Percentiles rank a stretch among this genome's conserved stretches.
Evolutionary conservation across 78 protist species (phyloP).

Genomic region (Speleostelium caveatum): DNA sequence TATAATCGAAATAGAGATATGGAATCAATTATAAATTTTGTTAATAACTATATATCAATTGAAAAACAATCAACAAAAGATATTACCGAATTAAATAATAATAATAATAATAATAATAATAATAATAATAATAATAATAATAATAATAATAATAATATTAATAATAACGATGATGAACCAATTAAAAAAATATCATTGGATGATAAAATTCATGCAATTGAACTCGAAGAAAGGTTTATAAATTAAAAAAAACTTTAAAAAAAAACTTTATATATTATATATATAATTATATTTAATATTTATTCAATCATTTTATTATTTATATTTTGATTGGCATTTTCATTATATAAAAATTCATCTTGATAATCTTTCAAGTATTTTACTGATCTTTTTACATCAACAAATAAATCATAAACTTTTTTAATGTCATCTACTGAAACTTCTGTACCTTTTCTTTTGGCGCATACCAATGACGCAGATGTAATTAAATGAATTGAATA

Average conservation of each 20-base stretch:
- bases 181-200: not conserved
- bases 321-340: not conserved
- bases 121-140: slow-evolving; percentile 3
- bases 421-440: slow-evolving; percentile 86
- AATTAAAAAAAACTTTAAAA: not conserved
- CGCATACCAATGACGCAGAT: slow-evolving; percentile 89
- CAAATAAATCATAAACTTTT: slow-evolving; percentile 92
- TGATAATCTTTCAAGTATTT: slow-evolving; percentile 92
- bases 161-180: not conserved
- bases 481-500: slow-evolving; percentile 97
- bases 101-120: not conserved
- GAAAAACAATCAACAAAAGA: not conserved
- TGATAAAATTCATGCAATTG: not conserved
- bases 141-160: slow-evolving; percentile 2
- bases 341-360: slow-evolving; percentile 75
- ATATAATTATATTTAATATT: not conserved
- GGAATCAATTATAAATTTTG: slow-evolving; percentile 48
- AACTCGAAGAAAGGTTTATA: not conserved
- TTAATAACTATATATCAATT: not conserved
- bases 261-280: no score
- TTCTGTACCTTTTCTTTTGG: slow-evolving; percentile 86
- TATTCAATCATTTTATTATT: not conserved
- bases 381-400: slow-evolving; percentile 93
- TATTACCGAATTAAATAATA: not conserved
- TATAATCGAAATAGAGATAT: slow-evolving; percentile 41